A percentile compares a stretch with the other conserved stretches of the same genome.
Conservation (phyloP, 1,284 basidiomycete genomes). For the Cutaneotrichosporon cutaneum region DNA sequence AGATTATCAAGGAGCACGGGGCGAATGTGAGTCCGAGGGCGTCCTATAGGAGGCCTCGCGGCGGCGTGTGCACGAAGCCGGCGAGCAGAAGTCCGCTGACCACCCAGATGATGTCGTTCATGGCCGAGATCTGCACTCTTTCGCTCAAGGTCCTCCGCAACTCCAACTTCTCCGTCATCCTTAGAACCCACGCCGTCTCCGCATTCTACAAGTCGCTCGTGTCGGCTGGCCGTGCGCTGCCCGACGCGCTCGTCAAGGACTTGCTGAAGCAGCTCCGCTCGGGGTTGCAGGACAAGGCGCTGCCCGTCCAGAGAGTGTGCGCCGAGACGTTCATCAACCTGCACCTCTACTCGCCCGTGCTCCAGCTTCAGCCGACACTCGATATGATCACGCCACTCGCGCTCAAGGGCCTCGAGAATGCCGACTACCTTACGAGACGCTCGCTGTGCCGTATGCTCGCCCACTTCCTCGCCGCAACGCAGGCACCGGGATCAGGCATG, state of each 20-base stretch:
- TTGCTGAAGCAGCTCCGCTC: conserved; percentile 77
- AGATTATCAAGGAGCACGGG: conserved; percentile 80
- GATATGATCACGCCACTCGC: conserved; percentile 59
- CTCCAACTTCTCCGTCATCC: conserved; percentile 71
- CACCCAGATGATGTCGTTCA: conserved; percentile 84
- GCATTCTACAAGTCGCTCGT: conserved; percentile 72
- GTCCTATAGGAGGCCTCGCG: no score
- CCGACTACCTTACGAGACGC: conserved; percentile 80
- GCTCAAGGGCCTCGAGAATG: conserved; percentile 72
- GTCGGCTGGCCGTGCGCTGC: conserved; percentile 77
- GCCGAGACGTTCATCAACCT: conserved; percentile 58
- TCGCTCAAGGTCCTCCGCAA: conserved; percentile 65
- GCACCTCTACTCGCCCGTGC: conserved; percentile 36
- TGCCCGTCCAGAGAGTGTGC: conserved; percentile 80
- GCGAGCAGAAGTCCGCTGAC: background rate
- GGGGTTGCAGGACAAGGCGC: conserved; percentile 75
- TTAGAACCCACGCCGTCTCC: conserved; percentile 77
- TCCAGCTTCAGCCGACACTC: conserved; percentile 37
- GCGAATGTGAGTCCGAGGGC: conserved; percentile 65
- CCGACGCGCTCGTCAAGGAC: conserved; percentile 76
- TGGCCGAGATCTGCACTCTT: conserved; percentile 73
- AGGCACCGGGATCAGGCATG: conserved; percentile 65
- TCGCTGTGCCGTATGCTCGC: conserved; percentile 77
- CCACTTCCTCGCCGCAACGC: conserved; percentile 79
- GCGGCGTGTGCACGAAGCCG: background rate